Evolutionary conservation across 805 yeast species (phyloP), one percentile per base, ranked within the genome.

Genomic region (Kodamaea leandrae): DNA sequence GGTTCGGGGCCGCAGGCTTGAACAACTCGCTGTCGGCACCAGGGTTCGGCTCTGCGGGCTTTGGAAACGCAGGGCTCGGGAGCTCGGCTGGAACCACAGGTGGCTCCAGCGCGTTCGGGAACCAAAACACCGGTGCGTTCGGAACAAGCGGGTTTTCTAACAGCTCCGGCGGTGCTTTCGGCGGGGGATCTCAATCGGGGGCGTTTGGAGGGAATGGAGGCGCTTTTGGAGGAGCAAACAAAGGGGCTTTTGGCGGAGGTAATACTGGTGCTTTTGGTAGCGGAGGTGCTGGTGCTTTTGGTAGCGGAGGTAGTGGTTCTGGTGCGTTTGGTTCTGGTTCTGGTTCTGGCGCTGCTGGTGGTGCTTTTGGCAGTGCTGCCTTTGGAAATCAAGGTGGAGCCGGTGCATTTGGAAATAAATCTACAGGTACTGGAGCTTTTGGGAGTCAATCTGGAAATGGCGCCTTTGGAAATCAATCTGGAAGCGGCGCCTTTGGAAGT

Each of bases 61-160:
- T 53, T 44, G 61, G 59, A 7, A 36, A 55, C 7, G 37, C 52
- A 10, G 37, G 53, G 3, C 48, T 50, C 33, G 52, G 54, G 7
- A 27, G 45, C 43, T 8, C 37, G 5, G 5, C 39, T 6, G 35
- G 36, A 15, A 12, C 24, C 33, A 14, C 36, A 37, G 26, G 21
- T n/a, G n/a, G n/a, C n/a, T n/a, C n/a, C n/a, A n/a, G n/a, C n/a
- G n/a, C n/a, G n/a, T n/a, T n/a, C n/a, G n/a, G n/a, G n/a, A n/a
- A 16, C 35, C 48, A 21, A 21, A 32, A 19, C 10, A 10, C 36
- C 12, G 26, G 16, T 16, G 32, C 16, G 16, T 27, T 27, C 12
- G 32, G 32, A 12, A 7, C 32, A 13, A 6, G 8, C 12, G 32
- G 32, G 12, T 27, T 27, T 12, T n/a, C 16, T 7, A 27, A 27